Evolutionary conservation across 2,329 filamentous ascomycete genomes (phyloP).

Genomic region (Dothideomycetidae sp.): DNA sequence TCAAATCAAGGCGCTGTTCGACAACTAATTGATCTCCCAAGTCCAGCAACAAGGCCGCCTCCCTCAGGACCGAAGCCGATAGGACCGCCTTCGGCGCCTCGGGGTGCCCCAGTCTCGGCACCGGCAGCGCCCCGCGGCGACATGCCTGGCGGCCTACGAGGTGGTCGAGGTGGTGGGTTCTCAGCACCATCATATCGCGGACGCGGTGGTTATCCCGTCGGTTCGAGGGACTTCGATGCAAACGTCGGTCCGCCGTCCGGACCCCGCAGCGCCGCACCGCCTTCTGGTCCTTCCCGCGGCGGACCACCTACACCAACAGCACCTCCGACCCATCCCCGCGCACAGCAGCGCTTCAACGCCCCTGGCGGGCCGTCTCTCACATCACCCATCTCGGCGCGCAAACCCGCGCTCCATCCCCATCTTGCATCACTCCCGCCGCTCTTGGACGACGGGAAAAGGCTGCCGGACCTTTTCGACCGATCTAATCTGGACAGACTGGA

Average conservation of each 20-base stretch:
- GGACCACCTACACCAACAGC: constrained; percentile 3
- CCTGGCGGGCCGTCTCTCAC: constrained; percentile 3
- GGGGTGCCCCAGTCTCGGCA: constrained; percentile 14
- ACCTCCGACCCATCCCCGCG: constrained; percentile 7
- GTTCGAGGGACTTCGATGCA: constrained; percentile 10
- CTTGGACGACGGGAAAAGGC: constrained; percentile 30
- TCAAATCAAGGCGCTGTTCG: constrained; percentile 17
- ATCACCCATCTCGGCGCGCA: constrained; percentile 1
- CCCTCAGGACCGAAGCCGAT: constrained; percentile 18
- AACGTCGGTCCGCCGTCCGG: constrained; percentile 19
- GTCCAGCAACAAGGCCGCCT: constrained; percentile 18
- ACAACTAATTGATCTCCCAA: constrained; percentile 16
- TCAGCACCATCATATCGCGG: constrained; percentile 17
- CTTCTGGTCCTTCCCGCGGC: constrained; percentile 9
- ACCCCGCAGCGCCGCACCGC: constrained; percentile 16
- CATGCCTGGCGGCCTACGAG: constrained; percentile 19
- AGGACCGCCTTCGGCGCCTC: constrained; percentile 8
- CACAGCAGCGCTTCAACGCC: constrained; percentile 7
- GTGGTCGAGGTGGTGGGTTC: constrained; percentile 14
- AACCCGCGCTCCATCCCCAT: constrained; percentile 16
- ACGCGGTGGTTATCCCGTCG: constrained; percentile 14
- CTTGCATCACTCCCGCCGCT: constrained; percentile 31
- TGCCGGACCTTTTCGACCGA: constrained; percentile 29
- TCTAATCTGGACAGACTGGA: constrained; percentile 32
- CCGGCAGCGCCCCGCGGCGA: constrained; percentile 11